Evolutionary conservation across 2,329 filamentous ascomycete species (phyloP).

Genomic region (Sphaerostilbella broomeana): DNA sequence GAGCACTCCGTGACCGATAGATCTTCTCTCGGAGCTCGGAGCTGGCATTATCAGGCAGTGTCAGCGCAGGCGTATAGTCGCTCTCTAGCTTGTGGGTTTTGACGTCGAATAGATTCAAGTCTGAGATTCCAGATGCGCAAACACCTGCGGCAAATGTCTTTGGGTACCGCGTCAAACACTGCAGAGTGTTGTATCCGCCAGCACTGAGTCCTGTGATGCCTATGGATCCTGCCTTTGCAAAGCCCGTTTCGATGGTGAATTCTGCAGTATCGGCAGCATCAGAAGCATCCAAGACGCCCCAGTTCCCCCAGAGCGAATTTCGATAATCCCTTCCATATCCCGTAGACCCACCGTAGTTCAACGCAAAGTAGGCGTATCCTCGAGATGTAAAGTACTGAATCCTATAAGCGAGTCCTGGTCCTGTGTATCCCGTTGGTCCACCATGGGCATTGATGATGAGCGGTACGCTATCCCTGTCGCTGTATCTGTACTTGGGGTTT

Average conservation of each 20-base stretch:
- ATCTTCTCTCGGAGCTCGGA: conserved; percentile 35
- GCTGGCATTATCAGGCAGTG: conserved; percentile 25
- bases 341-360: conserved; percentile 48
- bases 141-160: conserved; percentile 43
- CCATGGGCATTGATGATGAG: conserved; percentile 46
- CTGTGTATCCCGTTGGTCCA: conserved; percentile 40
- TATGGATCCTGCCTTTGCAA: conserved; percentile 32
- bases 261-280: conserved; percentile 42
- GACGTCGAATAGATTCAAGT: conserved; percentile 38
- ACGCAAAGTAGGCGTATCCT: conserved; percentile 43
- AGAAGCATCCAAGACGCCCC: conserved; percentile 45
- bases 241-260: conserved; percentile 31
- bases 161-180: conserved; percentile 40
- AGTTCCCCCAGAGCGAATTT: conserved; percentile 40
- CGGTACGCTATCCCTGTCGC: conserved; percentile 36
- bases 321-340: conserved; percentile 46
- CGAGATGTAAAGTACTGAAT: conserved; percentile 49
- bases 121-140: conserved; percentile 44
- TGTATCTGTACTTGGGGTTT: conserved; percentile 37
- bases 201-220: conserved; percentile 46
- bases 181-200: conserved; percentile 48
- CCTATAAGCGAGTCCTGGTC: conserved; percentile 36
- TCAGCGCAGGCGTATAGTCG: conserved; percentile 41
- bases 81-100: conserved; percentile 52
- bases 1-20: conserved; percentile 41